Conservation (phyloP, 495 filamentous ascomycete genomes). For the Hyaloscypha bicolor region DNA sequence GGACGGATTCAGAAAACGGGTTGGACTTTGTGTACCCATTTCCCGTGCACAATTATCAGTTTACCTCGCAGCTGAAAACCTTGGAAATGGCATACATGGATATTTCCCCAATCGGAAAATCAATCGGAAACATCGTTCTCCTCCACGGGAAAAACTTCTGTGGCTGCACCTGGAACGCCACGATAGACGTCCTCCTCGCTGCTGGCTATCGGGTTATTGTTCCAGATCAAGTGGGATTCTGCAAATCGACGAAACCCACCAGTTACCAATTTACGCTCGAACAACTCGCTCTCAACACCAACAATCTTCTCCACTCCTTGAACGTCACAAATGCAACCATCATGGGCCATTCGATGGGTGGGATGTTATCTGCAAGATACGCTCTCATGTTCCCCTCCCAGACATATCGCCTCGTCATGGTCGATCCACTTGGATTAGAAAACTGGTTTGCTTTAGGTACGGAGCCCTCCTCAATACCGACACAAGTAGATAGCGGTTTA, state of each 20-base stretch:
- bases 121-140: conserved; percentile 39
- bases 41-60: conserved; percentile 42
- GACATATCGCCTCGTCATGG: conserved; percentile 35
- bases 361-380: conserved; percentile 46
- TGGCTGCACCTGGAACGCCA: conserved; percentile 43
- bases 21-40: conserved; percentile 37
- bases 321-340: conserved; percentile 37
- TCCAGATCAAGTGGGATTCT: conserved; percentile 50
- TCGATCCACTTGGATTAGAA: conserved; percentile 47
- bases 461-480: no score
- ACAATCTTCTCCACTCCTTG: conserved; percentile 37
- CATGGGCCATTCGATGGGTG: conserved; percentile 50
- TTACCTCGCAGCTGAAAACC: conserved; percentile 39
- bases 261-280: conserved; percentile 46
- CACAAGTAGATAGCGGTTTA: no score
- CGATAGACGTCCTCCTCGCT: conserved; percentile 35
- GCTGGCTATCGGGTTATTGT: conserved; percentile 47
- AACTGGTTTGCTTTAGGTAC: conserved; percentile 43
- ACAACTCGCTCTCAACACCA: conserved; percentile 45
- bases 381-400: conserved; percentile 45
- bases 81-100: conserved; percentile 53
- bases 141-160: conserved; percentile 53
- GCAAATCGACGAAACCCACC: conserved; percentile 49
- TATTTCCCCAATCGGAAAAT: conserved; percentile 35
- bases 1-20: conserved; percentile 7